Conservation (phyloP, 768 basidiomycete genomes). For the Boletus reticuloceps region DNA sequence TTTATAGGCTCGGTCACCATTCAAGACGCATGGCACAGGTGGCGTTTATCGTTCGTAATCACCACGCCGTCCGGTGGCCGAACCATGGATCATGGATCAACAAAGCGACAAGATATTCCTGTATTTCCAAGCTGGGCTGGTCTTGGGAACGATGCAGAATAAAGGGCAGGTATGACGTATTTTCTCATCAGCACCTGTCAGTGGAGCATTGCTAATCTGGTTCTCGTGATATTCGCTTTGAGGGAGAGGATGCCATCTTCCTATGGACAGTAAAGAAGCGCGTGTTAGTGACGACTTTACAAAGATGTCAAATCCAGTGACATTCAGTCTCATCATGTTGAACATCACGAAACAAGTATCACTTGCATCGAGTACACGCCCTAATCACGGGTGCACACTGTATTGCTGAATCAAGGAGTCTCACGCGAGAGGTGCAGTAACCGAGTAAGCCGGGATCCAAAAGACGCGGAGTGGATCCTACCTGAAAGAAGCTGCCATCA, state of each 20-base stretch:
- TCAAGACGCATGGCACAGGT: neutral
- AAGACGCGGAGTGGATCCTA: neutral
- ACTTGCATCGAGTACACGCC: neutral
- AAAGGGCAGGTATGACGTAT: neutral
- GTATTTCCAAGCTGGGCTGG: no score
- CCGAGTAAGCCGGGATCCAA: no score
- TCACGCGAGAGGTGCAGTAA: neutral
- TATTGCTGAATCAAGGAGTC: slow-evolving; percentile 1
- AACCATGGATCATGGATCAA: neutral
- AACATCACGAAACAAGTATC: neutral
- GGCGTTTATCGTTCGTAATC: slow-evolving; percentile 1
- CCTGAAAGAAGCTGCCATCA: neutral
- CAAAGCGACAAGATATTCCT: neutral
- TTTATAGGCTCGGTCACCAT: neutral
- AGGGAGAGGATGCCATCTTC: neutral
- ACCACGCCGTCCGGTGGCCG: neutral
- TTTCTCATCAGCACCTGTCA: neutral
- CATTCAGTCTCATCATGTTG: neutral
- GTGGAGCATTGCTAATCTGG: neutral
- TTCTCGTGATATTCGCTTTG: neutral
- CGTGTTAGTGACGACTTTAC: neutral
- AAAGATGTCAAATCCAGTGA: neutral
- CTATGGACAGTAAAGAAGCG: no score
- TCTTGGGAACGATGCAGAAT: neutral
- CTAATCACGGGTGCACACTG: neutral